Evolutionary conservation across 352 stramenopile species (phyloP).

Genomic region (Aphanomyces astaci): DNA sequence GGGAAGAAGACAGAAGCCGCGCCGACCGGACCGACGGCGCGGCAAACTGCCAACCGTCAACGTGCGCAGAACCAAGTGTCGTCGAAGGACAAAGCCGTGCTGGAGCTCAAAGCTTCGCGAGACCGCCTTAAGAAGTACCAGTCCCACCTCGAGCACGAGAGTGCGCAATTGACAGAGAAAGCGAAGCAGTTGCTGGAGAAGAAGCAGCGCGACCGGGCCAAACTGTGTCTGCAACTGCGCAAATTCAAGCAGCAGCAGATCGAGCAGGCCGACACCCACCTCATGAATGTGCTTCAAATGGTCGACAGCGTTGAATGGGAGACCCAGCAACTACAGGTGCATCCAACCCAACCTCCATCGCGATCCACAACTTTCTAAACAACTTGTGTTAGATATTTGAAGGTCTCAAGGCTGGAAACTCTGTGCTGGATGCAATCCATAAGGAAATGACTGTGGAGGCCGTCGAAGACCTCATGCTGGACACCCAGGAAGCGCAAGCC

Average conservation of each 20-base stretch:
- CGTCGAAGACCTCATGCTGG: conserved; percentile 82
- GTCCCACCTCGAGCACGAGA: conserved; percentile 67
- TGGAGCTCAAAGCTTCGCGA: conserved; percentile 86
- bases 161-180: conserved; percentile 66
- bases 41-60: conserved; percentile 3
- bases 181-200: conserved; percentile 60
- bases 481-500: conserved; percentile 79
- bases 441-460: conserved; percentile 85
- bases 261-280: conserved; percentile 71
- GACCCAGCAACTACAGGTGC: conserved; percentile 75
- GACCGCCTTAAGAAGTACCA: conserved; percentile 83
- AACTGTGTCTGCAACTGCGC: conserved; percentile 80
- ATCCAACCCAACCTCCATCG: background rate
- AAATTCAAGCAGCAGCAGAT: conserved; percentile 89
- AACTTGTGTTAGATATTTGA: conserved; percentile 43
- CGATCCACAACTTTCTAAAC: background rate
- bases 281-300: conserved; percentile 81
- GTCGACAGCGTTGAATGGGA: conserved; percentile 86
- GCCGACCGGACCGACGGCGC: background rate
- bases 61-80: conserved; percentile 43
- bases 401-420: conserved; percentile 82
- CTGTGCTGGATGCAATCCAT: conserved; percentile 80
- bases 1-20: conserved; percentile 10
- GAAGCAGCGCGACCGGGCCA: conserved; percentile 58
- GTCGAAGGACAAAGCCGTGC: conserved; percentile 81